Percentiles rank a stretch among this genome's conserved stretches.
Evolutionary conservation across 1,284 basidiomycete species (phyloP).

Genomic region (Tilletia horrida): DNA sequence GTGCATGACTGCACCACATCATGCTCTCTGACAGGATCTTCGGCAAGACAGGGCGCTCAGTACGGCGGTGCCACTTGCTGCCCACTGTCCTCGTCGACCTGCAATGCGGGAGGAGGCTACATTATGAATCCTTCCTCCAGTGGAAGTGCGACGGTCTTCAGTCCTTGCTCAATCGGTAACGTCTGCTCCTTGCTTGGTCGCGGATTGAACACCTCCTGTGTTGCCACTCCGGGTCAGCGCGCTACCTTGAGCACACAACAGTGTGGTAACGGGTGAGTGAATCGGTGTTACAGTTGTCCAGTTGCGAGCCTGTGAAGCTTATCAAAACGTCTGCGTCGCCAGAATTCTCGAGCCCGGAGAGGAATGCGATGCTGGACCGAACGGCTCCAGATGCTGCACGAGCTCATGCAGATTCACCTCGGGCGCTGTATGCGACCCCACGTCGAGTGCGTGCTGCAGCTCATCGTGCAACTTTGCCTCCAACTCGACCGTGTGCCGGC

Average conservation of each 20-base stretch:
- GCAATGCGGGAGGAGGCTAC: constrained; percentile 62
- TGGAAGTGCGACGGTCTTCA: constrained; percentile 67
- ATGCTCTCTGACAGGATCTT: constrained; percentile 60
- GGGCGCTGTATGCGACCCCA: constrained; percentile 75
- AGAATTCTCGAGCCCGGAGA: constrained; percentile 64
- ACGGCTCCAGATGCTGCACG: constrained; percentile 69
- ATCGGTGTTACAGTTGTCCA: neutral
- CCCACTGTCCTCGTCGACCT: constrained; percentile 65
- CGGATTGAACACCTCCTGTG: constrained; percentile 55
- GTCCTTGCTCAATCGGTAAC: constrained; percentile 77
- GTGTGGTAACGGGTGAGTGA: constrained; percentile 44
- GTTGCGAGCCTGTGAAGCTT: neutral
- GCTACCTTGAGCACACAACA: constrained; percentile 43
- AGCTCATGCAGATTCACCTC: constrained; percentile 72
- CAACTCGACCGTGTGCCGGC: constrained; percentile 65
- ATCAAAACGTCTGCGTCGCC: neutral
- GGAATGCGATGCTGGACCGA: constrained; percentile 80
- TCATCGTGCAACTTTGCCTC: constrained; percentile 68
- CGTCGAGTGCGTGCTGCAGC: constrained; percentile 74
- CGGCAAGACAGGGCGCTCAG: constrained; percentile 28
- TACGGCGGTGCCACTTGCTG: constrained; percentile 63
- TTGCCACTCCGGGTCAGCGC: constrained; percentile 33
- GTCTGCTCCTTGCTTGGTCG: constrained; percentile 62
- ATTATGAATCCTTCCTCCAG: constrained; percentile 36
- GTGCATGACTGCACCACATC: constrained; percentile 65